A percentile compares a stretch with the other conserved stretches of the same genome.
Evolutionary conservation across 2,329 filamentous ascomycete genomes (phyloP).

Genomic region (Ceratocystiopsis sp.): DNA sequence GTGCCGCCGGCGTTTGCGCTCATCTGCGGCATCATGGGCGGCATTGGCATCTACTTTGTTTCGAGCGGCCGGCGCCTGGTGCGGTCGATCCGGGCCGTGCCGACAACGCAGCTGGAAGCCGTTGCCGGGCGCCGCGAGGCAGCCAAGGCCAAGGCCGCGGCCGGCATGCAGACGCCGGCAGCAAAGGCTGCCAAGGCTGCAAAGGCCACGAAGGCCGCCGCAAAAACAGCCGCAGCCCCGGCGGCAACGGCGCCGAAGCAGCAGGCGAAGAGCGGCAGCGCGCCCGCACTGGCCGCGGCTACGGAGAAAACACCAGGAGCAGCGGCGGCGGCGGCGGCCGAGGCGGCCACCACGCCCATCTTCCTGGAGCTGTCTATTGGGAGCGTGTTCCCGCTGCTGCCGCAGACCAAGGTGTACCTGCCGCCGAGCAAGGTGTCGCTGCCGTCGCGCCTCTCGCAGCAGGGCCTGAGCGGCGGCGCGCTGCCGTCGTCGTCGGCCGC

Average conservation of each 20-base stretch:
- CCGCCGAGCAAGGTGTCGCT: constrained; percentile 20
- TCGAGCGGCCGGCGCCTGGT: constrained; percentile 41
- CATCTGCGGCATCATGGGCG: constrained; percentile 41
- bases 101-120: constrained; percentile 13
- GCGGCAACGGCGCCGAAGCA: constrained; percentile 4
- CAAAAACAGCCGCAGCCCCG: not conserved
- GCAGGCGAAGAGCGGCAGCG: not conserved
- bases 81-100: constrained; percentile 37
- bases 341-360: constrained; percentile 14
- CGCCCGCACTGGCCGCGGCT: no score
- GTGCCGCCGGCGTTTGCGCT: constrained; percentile 38
- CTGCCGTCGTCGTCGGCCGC: not conserved
- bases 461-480: constrained; percentile 6
- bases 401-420: constrained; percentile 24
- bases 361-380: constrained; percentile 35
- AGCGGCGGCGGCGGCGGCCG: no score
- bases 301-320: no score
- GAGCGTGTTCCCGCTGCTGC: constrained; percentile 30
- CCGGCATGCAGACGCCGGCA: constrained; percentile 4
- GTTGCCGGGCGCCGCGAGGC: constrained; percentile 4
- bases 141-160: constrained; percentile 3
- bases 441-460: constrained; percentile 19
- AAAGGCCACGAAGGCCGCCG: constrained; percentile 1
- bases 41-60: constrained; percentile 42
- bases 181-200: constrained; percentile 8